These are phyloP conservation scores for Schoenoplectus tabernaemontani DNA, from an alignment of 202 grass and related monocot genomes.

Conservation along the genomic window DNA sequence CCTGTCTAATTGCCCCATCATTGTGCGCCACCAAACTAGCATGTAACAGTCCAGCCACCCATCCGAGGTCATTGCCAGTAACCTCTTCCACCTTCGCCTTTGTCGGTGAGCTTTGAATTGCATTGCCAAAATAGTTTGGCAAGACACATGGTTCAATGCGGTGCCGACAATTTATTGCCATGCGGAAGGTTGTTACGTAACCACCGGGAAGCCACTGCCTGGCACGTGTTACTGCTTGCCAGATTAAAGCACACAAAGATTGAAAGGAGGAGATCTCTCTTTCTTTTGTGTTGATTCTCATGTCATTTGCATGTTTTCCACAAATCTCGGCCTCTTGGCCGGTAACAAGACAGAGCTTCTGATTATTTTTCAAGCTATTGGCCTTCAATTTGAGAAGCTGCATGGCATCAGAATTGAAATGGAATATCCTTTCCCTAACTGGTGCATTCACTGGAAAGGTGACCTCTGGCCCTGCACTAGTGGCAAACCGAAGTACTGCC, in stretches of 20 bases:
- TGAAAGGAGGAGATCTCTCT: slow-evolving; percentile 85
- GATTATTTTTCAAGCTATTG: slow-evolving; percentile 25
- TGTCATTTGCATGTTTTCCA: slow-evolving; percentile 65
- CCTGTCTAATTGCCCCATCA: slow-evolving; percentile 38
- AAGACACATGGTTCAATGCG: slow-evolving; percentile 47
- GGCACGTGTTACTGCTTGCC: slow-evolving; percentile 69
- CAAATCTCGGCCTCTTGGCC: slow-evolving; percentile 43
- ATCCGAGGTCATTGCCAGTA: slow-evolving; percentile 41
- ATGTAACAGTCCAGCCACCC: slow-evolving; percentile 55
- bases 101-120: slow-evolving; percentile 89
- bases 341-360: background rate
- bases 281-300: slow-evolving; percentile 20
- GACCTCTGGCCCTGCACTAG: slow-evolving; percentile 46
- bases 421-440: slow-evolving; percentile 67
- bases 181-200: slow-evolving; percentile 61
- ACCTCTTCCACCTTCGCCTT: slow-evolving; percentile 61
- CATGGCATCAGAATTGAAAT: slow-evolving; percentile 58
- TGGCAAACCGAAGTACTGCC: slow-evolving; percentile 72
- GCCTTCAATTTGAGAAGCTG: slow-evolving; percentile 54
- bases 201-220: slow-evolving; percentile 38
- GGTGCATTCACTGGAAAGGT: slow-evolving; percentile 70
- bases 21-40: slow-evolving; percentile 46
- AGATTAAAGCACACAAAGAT: slow-evolving; percentile 76
- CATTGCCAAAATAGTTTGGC: slow-evolving; percentile 89
- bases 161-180: slow-evolving; percentile 94